Percentiles rank a stretch among this genome's conserved stretches.
Conservation (phyloP, 192 early-diverging fungal genomes). For the Rhizophagus sp. region DNA sequence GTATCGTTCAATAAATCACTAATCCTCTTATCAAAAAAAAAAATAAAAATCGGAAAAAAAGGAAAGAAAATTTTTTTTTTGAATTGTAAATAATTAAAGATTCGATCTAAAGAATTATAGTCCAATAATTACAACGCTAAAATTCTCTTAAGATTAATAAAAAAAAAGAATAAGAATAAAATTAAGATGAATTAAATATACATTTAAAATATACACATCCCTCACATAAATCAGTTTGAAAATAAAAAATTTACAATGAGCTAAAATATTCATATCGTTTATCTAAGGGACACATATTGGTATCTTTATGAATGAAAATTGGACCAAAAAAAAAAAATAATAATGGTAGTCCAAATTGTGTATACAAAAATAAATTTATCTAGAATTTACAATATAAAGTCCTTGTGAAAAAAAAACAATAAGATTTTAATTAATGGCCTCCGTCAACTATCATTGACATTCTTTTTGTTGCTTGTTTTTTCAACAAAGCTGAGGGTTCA, state of each 20-base stretch:
- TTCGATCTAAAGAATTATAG: not conserved
- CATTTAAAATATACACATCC: not conserved
- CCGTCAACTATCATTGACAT: slow-evolving; percentile 15
- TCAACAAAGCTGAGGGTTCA: not conserved
- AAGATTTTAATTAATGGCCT: not conserved
- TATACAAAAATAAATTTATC: not conserved
- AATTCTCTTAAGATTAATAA: not conserved
- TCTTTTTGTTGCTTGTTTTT: slow-evolving; percentile 6
- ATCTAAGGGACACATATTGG: not conserved
- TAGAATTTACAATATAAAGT: not conserved
- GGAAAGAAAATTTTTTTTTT: too few species aligned
- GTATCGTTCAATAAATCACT: too few species aligned
- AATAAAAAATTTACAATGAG: not conserved
- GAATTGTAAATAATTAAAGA: not conserved
- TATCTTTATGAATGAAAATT: not conserved
- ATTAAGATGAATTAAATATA: not conserved
- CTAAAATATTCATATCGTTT: not conserved
- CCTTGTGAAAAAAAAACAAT: not conserved
- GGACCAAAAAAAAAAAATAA: not conserved
- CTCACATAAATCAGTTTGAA: not conserved
- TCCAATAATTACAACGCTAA: not conserved
- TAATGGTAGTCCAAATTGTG: not conserved
- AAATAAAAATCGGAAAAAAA: too few species aligned
- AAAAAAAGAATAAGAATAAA: not conserved
- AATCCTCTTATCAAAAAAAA: too few species aligned